Evolutionary conservation across 2,329 filamentous ascomycete species (phyloP), one percentile per base, ranked within the genome.

Genomic region (Colletotrichum sp.): DNA sequence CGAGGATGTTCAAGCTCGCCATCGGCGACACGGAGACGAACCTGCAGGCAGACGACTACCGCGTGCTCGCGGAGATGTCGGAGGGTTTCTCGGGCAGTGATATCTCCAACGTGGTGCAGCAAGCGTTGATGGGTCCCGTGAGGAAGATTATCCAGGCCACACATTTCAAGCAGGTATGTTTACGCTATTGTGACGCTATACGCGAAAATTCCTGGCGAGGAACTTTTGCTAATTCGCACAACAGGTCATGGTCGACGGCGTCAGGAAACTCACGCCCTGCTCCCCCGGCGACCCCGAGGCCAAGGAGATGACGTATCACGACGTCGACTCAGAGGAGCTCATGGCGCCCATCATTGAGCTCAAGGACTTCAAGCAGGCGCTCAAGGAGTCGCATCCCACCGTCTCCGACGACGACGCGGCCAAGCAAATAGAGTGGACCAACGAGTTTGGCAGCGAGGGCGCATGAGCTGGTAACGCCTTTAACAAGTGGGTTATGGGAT

Each of bases 51-150:
- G 90, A 92, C 39, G 97, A 99, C 84, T 98, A 93, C 85, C 92
- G 93, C 79, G 91, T 93, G 72, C 87, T 99, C 78, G 96, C 94
- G 4, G 90, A 94, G 80, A 88, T 96, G 81, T 96, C 95, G 67
- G 96, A 98, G 75, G 97, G 97, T 1, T 99, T 98, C 85, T 98
- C 96, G 0, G 97, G 97, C 43, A 97, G 94, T 78, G 97, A 99
- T 91, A 98, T 99, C 80, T 92, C 91, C 81, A 98, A 98, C 82
- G 96, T 95, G 5, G 97, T 98, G 25, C 97, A 99, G 84, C 95
- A 97, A 83, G 97, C 97, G 1, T 88, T 99, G 52, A 99, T 99
- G 97, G 96, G 98, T 82, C 97, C 97, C 3, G 95, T 99, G 77
- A 91, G 97, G 77, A 97, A 98, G 86, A 98, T 99, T 79, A 94